Percentiles rank a stretch among this genome's conserved stretches.
These are phyloP conservation scores for Hericium erinaceus DNA, from an alignment of 768 basidiomycete genomes.

Conservation along the genomic window DNA sequence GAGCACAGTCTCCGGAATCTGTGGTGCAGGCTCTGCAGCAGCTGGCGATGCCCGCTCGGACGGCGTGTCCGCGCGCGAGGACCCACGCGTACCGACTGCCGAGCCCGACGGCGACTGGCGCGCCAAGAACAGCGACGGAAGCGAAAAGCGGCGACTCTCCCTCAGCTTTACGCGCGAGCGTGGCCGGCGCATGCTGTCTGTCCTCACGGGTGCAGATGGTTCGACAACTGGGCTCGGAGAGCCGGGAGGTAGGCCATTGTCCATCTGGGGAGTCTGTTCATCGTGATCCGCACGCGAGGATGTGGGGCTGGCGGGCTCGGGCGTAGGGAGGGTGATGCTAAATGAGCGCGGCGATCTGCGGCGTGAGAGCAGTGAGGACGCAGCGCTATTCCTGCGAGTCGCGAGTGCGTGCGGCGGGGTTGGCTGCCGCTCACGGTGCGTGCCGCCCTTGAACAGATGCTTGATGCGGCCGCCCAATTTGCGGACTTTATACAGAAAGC, in stretches of 20 bases:
- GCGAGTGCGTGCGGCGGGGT: background rate
- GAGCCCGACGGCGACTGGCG: background rate
- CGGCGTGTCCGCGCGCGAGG: background rate
- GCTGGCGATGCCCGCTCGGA: background rate
- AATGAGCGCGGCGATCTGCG: background rate
- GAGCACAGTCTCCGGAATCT: background rate
- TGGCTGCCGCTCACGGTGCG: background rate
- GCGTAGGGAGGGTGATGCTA: background rate
- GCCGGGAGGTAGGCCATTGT: background rate
- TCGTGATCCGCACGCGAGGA: background rate
- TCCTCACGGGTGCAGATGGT: background rate
- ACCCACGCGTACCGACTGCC: background rate
- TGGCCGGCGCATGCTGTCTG: background rate
- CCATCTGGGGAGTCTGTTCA: background rate
- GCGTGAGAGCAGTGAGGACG: background rate
- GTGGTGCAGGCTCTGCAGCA: background rate
- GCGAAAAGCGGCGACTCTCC: slow-evolving; percentile 7
- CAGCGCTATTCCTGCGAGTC: background rate
- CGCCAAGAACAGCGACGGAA: slow-evolving; percentile 9
- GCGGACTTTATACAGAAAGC: slow-evolving; percentile 8
- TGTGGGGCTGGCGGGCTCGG: background rate
- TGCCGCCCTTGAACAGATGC: slow-evolving; percentile 8
- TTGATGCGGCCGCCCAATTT: slow-evolving; percentile 10
- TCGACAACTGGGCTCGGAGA: background rate
- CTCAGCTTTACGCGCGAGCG: background rate